phyloP scores from a whole-genome alignment of 2,329 filamentous ascomycete species.

The Nigrograna mackinnonii region DNA sequence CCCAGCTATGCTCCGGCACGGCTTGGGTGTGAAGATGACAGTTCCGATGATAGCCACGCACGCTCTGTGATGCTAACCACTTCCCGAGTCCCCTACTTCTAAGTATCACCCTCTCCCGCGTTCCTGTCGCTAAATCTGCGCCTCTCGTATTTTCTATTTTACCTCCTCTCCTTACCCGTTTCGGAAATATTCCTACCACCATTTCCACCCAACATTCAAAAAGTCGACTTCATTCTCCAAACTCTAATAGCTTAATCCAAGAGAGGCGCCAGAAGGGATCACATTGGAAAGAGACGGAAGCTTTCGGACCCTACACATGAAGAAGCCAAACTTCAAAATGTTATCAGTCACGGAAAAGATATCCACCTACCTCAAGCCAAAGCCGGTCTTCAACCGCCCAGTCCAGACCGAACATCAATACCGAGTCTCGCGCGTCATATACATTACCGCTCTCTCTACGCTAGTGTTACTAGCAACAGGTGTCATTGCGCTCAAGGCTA shows the following conservation, averaged over 20 bases:
- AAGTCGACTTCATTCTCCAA: too few species aligned
- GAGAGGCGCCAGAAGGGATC: too few species aligned
- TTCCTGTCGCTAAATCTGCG: too few species aligned
- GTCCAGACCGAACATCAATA: slow-evolving; percentile 17
- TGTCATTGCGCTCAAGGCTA: slow-evolving; percentile 29
- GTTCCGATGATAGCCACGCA: slow-evolving; percentile 22
- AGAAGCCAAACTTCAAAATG: slow-evolving; percentile 16
- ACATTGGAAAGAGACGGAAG: too few species aligned
- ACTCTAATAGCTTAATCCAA: too few species aligned
- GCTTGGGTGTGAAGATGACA: slow-evolving; percentile 23
- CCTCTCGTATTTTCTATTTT: too few species aligned
- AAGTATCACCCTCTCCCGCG: too few species aligned
- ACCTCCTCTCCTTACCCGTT: too few species aligned
- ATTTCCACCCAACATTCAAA: too few species aligned
- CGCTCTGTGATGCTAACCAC: slow-evolving; percentile 18
- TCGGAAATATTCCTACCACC: too few species aligned
- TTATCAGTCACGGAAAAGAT: slow-evolving; percentile 11
- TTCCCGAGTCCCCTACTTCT: slow-evolving; percentile 7
- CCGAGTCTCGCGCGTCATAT: slow-evolving; percentile 21
- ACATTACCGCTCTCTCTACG: slow-evolving; percentile 18
- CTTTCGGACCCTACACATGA: too few species aligned
- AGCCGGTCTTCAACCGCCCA: slow-evolving; percentile 24
- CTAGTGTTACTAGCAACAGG: slow-evolving; percentile 21
- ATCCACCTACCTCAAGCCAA: slow-evolving; percentile 9
- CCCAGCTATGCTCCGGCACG: slow-evolving; percentile 9